Evolutionary conservation across 352 stramenopile genomes (phyloP), one percentile per base, ranked within the genome.

Genomic region (Phytophthora capsici): DNA sequence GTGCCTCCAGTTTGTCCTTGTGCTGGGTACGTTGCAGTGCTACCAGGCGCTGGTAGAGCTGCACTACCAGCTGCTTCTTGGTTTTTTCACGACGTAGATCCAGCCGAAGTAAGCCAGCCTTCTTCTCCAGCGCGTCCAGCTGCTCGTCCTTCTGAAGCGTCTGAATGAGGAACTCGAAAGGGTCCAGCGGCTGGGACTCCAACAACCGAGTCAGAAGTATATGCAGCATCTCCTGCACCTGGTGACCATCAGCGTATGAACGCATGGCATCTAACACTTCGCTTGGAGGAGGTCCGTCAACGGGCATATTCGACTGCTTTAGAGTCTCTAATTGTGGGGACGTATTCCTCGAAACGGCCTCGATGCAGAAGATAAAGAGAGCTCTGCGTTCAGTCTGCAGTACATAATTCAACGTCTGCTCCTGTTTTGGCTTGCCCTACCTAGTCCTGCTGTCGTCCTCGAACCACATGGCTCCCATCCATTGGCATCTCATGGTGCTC

Each of bases 91-190:
- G 71, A 6, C 85, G 78, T 17, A 91, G 57, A 46, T 93, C 85
- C 37, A 91, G 84, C 7, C 81, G 71, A 36, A 69, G 64, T 14
- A 73, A 69, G 6, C 59, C 69, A 22, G 79, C 63, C 13, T 75
- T 75, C 34, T 75, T 57, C 41, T 88, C 78, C 6, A 93, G 52
- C 6, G 63, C 71, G 37, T 90, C 75, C 66, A 94, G 73, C 50
- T 80, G 63, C 16, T 67, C 45, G 44, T 91, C 75, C 53, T 84
- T 63, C 20, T 77, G 70, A 26, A 88, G 73, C 28, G 75, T 67
- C 22, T 87, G 63, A 53, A 88, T 87, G 23, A 94, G 71, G 60
- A 89, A 87, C 56, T 81, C 70, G 56, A 90, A 82, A 5, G 83
- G 80, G 36, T 91, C 85, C 16, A 91, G 62, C 56, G 80, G 83